A percentile compares a stretch with the other conserved stretches of the same genome.
phyloP scores from a whole-genome alignment of 2,329 filamentous ascomycete species.

The Fusarium staphyleae region DNA sequence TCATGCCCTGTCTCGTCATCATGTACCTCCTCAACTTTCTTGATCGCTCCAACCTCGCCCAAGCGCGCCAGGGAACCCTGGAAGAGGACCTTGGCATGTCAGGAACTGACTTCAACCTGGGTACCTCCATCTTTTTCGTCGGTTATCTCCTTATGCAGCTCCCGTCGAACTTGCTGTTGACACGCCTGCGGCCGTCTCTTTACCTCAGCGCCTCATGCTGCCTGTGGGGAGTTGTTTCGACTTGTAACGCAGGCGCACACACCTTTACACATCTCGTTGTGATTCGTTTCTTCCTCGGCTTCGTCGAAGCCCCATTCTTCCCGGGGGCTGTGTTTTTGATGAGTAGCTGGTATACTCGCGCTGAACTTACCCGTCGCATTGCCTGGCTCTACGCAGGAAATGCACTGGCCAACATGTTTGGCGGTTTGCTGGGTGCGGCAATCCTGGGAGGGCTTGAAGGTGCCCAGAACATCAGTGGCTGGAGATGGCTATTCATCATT shows the following conservation, averaged over 20 bases:
- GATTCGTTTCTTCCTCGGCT: slow-evolving; percentile 54
- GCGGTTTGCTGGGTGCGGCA: slow-evolving; percentile 58
- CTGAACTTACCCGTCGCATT: slow-evolving; percentile 63
- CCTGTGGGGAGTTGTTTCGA: slow-evolving; percentile 50
- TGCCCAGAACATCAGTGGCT: slow-evolving; percentile 62
- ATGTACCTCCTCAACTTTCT: slow-evolving; percentile 65
- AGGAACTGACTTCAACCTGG: slow-evolving; percentile 64
- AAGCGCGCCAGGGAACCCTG: slow-evolving; percentile 61
- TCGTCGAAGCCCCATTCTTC: slow-evolving; percentile 59
- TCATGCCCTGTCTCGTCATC: slow-evolving; percentile 61
- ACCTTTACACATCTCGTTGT: slow-evolving; percentile 53
- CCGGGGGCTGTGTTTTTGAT: slow-evolving; percentile 57
- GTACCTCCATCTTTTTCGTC: slow-evolving; percentile 68
- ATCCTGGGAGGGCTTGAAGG: slow-evolving; percentile 56
- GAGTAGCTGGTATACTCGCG: slow-evolving; percentile 55
- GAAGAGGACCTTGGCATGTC: slow-evolving; percentile 61
- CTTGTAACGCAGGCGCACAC: slow-evolving; percentile 55
- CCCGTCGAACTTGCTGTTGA: slow-evolving; percentile 66
- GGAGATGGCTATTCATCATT: slow-evolving; percentile 73
- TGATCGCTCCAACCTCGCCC: slow-evolving; percentile 60
- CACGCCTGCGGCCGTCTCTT: slow-evolving; percentile 58
- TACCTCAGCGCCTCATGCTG: slow-evolving; percentile 60
- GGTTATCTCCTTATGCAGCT: slow-evolving; percentile 69
- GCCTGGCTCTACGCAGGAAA: slow-evolving; percentile 66
- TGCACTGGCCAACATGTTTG: slow-evolving; percentile 59